Conservation (phyloP, 306 rosid species). For the Vigna radiata region DNA sequence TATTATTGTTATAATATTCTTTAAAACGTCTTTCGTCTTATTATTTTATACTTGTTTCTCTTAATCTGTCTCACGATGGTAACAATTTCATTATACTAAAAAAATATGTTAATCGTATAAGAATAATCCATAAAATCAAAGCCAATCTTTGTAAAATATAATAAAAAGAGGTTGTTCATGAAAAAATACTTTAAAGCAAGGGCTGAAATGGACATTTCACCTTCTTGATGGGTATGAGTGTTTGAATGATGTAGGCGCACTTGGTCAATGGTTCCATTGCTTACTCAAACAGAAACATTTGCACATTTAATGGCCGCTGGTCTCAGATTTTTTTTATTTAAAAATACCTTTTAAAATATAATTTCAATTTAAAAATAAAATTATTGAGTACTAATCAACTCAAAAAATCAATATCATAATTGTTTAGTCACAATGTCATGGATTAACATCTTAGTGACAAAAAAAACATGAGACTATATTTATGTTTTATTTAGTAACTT, state of each 20-base stretch:
- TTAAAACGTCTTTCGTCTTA: neutral
- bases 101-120: neutral
- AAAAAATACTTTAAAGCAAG: neutral
- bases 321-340: neutral
- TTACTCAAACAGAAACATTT: neutral
- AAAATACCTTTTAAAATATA: too few species aligned
- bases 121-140: conserved; percentile 44
- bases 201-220: conserved; percentile 37
- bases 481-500: too few species aligned
- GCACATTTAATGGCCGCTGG: neutral
- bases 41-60: neutral
- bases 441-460: neutral
- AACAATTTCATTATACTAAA: neutral
- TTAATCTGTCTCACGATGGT: neutral
- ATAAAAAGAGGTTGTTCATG: conserved; percentile 7
- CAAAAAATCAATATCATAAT: neutral
- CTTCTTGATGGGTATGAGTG: neutral
- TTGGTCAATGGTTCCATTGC: conserved; percentile 33
- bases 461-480: neutral
- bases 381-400: neutral
- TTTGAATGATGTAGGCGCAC: conserved; percentile 7
- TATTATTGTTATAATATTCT: neutral
- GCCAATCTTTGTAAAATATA: conserved; percentile 30
- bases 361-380: too few species aligned
- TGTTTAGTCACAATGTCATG: neutral